A percentile compares a stretch with the other conserved stretches of the same genome.
phyloP scores from a whole-genome alignment of 2,329 filamentous ascomycete species.

The Calonectria ilicicola region DNA sequence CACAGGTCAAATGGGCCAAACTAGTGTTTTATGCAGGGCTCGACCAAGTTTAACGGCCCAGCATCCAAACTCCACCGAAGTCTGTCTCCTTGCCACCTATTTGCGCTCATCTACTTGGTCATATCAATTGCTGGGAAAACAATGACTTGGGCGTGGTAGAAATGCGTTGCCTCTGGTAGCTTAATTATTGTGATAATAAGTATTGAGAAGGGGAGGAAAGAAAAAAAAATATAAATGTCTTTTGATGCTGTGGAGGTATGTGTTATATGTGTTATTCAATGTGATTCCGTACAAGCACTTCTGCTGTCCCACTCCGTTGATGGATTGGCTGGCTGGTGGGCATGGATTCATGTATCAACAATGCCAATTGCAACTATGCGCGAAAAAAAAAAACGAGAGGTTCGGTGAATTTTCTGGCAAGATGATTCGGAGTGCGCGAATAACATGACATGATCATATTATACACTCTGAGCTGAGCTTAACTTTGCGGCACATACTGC shows the following conservation, averaged over 20 bases:
- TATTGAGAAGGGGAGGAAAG: background rate
- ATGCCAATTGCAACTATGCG: conserved; percentile 4
- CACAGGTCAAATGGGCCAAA: background rate
- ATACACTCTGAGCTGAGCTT: conserved; percentile 5
- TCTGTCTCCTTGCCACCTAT: background rate
- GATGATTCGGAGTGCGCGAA: background rate
- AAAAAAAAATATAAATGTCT: background rate
- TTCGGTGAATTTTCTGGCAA: background rate
- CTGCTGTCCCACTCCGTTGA: too few species aligned
- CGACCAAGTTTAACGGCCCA: background rate
- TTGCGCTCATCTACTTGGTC: background rate
- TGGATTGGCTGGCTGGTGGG: background rate
- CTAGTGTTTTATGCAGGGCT: background rate
- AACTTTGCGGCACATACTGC: conserved; percentile 15
- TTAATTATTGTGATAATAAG: background rate
- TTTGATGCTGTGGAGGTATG: too few species aligned
- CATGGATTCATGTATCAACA: background rate
- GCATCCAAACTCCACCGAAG: background rate
- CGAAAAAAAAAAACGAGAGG: conserved; percentile 1
- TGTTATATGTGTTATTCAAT: too few species aligned
- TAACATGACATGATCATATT: conserved; percentile 13
- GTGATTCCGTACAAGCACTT: background rate
- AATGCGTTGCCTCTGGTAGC: background rate
- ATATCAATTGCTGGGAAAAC: background rate
- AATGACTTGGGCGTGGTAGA: background rate